Conservation (phyloP, 495 filamentous ascomycete species). For the Tuber melanosporum region DNA sequence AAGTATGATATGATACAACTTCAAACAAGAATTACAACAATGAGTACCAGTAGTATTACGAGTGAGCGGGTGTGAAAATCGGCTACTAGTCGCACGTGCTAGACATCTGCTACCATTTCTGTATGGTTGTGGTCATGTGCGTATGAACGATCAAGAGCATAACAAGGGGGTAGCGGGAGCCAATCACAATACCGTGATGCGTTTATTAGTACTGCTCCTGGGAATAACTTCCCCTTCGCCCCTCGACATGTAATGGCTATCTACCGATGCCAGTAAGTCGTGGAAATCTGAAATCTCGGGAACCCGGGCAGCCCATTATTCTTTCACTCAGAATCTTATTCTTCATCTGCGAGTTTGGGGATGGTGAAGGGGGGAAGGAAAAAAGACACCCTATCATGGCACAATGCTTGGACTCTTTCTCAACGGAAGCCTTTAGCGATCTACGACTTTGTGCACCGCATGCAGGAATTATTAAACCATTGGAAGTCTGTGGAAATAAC, state of each 20-base stretch:
- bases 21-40: no score
- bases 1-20: no score
- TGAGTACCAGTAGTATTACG: neutral
- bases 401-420: neutral
- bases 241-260: neutral
- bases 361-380: no score
- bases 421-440: neutral
- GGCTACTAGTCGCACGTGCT: neutral
- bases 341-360: neutral
- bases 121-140: neutral
- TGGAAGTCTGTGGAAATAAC: neutral
- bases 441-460: neutral
- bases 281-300: no score
- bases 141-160: neutral
- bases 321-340: neutral
- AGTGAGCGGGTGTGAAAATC: neutral
- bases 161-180: neutral
- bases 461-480: neutral
- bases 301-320: no score
- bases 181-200: neutral
- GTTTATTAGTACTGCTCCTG: neutral
- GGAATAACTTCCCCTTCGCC: neutral
- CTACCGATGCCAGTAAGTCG: neutral
- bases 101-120: neutral
- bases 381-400: no score